A percentile compares a stretch with the other conserved stretches of the same genome.
Evolutionary conservation across 805 yeast genomes (phyloP).

Genomic region (Starmerella tilneyi): DNA sequence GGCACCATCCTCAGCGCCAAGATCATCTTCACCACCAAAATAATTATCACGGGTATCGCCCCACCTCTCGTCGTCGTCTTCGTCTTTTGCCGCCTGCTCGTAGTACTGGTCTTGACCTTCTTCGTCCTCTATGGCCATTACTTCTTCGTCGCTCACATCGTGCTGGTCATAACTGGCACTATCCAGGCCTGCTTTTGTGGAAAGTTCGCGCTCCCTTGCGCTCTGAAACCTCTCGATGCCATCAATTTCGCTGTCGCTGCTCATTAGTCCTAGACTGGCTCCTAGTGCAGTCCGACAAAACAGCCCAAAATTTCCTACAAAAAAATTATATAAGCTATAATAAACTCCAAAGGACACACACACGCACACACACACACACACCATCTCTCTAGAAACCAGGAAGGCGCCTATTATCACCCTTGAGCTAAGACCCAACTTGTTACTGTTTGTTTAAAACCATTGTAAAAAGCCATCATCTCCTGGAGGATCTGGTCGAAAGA

Average conservation of each 20-base stretch:
- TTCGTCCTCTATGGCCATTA: conserved; percentile 34
- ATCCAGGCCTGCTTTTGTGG: conserved; percentile 20
- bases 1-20: conserved; percentile 61
- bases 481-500: too few relatives aligned
- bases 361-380: too few relatives aligned
- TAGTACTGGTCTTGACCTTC: conserved; percentile 40
- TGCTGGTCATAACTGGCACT: conserved; percentile 21
- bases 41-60: conserved; percentile 39
- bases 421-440: too few relatives aligned
- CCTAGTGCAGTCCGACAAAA: too few relatives aligned
- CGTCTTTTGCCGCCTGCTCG: conserved; percentile 36
- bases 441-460: too few relatives aligned
- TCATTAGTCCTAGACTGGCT: conserved; percentile 13
- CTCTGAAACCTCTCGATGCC: conserved; percentile 23
- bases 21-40: conserved; percentile 34
- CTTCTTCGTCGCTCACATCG: conserved; percentile 49
- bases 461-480: too few relatives aligned
- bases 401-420: too few relatives aligned
- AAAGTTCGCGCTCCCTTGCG: conserved; percentile 13
- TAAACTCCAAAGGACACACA: too few relatives aligned
- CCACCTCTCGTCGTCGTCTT: conserved; percentile 30
- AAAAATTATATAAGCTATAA: conserved; percentile 5
- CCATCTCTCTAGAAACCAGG: too few relatives aligned
- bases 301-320: neutral
- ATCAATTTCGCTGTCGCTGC: conserved; percentile 22